Conservation (phyloP, 805 yeast species). For the Candida germanica region DNA sequence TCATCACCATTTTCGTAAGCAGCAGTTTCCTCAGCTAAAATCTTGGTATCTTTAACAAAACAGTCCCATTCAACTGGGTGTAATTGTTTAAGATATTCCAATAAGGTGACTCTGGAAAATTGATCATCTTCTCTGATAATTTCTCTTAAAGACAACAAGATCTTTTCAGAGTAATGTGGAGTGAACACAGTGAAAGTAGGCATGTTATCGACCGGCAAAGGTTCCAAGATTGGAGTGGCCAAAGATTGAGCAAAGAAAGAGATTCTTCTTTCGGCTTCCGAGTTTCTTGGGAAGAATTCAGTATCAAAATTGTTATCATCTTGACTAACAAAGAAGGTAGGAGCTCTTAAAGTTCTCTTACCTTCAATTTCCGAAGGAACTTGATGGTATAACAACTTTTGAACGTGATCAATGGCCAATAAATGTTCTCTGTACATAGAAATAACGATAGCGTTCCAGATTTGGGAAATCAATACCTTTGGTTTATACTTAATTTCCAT, state of each 20-base stretch:
- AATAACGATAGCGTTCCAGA: constrained; percentile 98
- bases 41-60: constrained; percentile 55
- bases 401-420: constrained; percentile 97
- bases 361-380: constrained; percentile 98
- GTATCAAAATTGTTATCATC: constrained; percentile 94
- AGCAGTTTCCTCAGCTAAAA: constrained; percentile 49
- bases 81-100: constrained; percentile 54
- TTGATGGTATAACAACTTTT: constrained; percentile 94
- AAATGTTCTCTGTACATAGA: constrained; percentile 99
- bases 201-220: constrained; percentile 98
- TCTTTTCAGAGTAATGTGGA: constrained; percentile 86
- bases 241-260: constrained; percentile 98
- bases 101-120: constrained; percentile 51
- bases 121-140: constrained; percentile 72
- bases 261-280: constrained; percentile 99
- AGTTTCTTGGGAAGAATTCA: constrained; percentile 94
- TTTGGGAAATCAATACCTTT: constrained; percentile 95
- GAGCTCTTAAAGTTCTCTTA: constrained; percentile 96
- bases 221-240: constrained; percentile 98
- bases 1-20: constrained; percentile 54
- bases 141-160: constrained; percentile 70
- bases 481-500: constrained; percentile 99
- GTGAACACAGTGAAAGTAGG: constrained; percentile 94
- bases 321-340: constrained; percentile 97
- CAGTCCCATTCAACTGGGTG: constrained; percentile 58